Percentiles rank a stretch among this genome's conserved stretches.
These are phyloP conservation scores for Solanum medicagineum DNA, from an alignment of 257 asterid genomes.

Conservation along the genomic window DNA sequence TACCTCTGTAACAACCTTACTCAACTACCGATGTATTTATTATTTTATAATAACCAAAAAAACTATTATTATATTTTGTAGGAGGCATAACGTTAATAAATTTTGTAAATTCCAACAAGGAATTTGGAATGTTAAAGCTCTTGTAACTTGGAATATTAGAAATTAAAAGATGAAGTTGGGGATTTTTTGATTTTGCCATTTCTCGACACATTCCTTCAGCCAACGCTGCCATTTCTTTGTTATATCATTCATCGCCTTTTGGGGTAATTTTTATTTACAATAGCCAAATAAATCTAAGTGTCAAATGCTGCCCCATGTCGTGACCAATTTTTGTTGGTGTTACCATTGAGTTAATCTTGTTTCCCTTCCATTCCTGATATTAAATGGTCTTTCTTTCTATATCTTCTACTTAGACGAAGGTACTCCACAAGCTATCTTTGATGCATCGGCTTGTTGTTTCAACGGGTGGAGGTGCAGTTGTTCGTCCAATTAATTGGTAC, in stretches of 20 bases:
- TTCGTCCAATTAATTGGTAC: conserved; percentile 89
- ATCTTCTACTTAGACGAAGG: conserved; percentile 47
- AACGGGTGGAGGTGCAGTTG: conserved; percentile 95
- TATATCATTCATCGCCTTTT: neutral
- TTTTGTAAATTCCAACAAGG: neutral
- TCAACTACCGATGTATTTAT: neutral
- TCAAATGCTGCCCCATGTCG: neutral
- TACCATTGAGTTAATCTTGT: neutral
- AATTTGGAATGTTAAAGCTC: neutral
- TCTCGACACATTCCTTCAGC: neutral
- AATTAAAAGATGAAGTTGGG: neutral
- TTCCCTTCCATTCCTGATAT: neutral
- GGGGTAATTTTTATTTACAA: neutral
- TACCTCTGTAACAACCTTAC: neutral
- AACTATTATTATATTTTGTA: neutral
- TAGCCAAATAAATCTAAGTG: neutral
- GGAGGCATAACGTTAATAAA: neutral
- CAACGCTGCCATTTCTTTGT: neutral
- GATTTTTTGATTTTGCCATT: neutral
- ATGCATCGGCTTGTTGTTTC: conserved; percentile 73
- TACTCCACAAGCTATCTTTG: conserved; percentile 46
- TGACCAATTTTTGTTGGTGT: neutral
- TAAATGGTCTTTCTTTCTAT: neutral
- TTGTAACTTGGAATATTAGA: neutral
- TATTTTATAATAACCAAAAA: neutral